phyloP scores from a whole-genome alignment of 2,329 filamentous ascomycete genomes.

The Clonostachys rhizophaga region DNA sequence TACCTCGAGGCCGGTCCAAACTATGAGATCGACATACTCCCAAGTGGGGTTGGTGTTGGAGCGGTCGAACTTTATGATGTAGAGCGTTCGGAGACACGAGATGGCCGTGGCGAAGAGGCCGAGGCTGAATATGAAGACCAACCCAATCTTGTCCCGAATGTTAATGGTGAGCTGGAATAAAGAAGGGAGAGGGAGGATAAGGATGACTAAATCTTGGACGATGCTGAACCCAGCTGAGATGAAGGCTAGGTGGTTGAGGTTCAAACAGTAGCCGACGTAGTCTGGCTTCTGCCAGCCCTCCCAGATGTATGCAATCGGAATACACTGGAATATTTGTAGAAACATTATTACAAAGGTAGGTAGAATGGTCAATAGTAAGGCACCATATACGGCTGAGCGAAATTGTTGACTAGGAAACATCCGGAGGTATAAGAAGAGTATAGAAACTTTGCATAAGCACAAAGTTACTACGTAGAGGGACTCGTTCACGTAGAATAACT shows the following conservation, averaged over 20 bases:
- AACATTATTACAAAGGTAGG: conserved; percentile 28
- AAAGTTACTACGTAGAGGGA: conserved; percentile 28
- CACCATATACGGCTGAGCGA: conserved; percentile 17
- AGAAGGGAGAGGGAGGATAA: conserved; percentile 34
- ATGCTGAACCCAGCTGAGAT: conserved; percentile 38
- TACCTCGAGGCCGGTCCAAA: conserved; percentile 37
- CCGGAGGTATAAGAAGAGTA: conserved; percentile 32
- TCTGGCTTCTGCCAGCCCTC: conserved; percentile 9
- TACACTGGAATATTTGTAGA: conserved; percentile 35
- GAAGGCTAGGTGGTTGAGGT: conserved; percentile 26
- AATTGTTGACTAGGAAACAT: conserved; percentile 24
- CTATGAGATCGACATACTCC: conserved; percentile 31
- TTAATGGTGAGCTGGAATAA: conserved; percentile 29
- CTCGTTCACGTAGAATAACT: conserved; percentile 20
- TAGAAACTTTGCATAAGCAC: conserved; percentile 29
- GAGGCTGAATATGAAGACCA: conserved; percentile 36
- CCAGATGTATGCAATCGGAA: conserved; percentile 25
- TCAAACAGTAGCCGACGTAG: conserved; percentile 9
- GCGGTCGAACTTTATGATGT: conserved; percentile 21
- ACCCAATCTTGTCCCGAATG: conserved; percentile 33
- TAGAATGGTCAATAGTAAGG: conserved; percentile 23
- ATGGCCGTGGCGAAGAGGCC: conserved; percentile 32
- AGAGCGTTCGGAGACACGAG: conserved; percentile 25
- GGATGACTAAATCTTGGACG: conserved; percentile 35
- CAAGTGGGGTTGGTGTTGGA: conserved; percentile 28